A percentile compares a stretch with the other conserved stretches of the same genome.
These are phyloP conservation scores for Xylaria nigripes DNA, from an alignment of 495 filamentous ascomycete genomes.

Conservation along the genomic window DNA sequence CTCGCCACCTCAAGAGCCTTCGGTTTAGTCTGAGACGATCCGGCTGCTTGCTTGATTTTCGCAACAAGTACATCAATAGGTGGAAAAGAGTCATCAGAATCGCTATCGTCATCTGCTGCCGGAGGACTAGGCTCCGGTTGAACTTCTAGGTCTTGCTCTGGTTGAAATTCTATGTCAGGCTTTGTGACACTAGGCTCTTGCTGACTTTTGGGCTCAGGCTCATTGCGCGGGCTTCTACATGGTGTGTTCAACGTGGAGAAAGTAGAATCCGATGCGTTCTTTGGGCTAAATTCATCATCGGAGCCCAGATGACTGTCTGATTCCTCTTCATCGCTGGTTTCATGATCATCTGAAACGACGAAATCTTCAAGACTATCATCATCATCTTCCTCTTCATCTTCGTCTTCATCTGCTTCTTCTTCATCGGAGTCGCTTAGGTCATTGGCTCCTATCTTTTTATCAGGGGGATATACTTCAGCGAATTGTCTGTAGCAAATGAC, in stretches of 20 bases:
- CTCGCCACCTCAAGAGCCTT: not conserved
- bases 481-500: constrained; percentile 70
- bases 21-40: not conserved
- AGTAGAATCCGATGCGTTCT: not conserved
- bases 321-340: constrained; percentile 21
- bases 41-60: not conserved
- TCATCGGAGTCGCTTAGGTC: constrained; percentile 27
- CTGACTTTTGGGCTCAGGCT: not conserved
- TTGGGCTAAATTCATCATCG: not conserved
- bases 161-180: no score
- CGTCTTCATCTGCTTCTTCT: constrained; percentile 31
- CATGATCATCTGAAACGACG: constrained; percentile 45
- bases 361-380: constrained; percentile 50
- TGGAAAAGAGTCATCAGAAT: constrained; percentile 10
- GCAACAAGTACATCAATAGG: not conserved
- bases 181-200: not conserved
- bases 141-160: not conserved
- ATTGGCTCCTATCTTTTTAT: constrained; percentile 23
- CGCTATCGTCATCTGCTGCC: not conserved
- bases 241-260: not conserved
- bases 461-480: constrained; percentile 60
- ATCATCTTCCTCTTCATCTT: constrained; percentile 25
- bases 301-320: not conserved
- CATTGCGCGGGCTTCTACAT: not conserved
- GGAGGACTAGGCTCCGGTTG: not conserved